Base-by-base conservation (phyloP, 2,329 filamentous ascomycete genomes). In the Arthrobotrys musiformis region DNA sequence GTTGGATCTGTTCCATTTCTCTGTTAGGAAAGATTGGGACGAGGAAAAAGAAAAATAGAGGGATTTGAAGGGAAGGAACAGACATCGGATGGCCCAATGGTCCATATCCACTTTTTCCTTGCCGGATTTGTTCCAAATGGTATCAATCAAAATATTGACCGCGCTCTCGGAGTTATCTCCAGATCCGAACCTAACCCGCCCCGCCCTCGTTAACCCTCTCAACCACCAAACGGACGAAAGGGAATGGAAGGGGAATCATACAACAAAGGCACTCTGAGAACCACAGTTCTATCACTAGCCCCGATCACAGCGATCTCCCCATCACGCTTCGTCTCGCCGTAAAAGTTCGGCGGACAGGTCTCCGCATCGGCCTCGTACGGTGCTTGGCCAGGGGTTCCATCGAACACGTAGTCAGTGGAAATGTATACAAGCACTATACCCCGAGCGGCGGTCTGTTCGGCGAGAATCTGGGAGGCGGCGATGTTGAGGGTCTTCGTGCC, bases 371-470 rank as follows among this genome's bases (percentile, higher is more conserved):
- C 85, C 80, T 90, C 89, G 83, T 97, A 97, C 0, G 93, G 94
- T 4, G 93, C 93, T 42, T 72, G 78, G n/a, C 93, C 93, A 1
- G 87, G 87, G 40, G 85, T 86, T 15, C 92, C 92, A 0, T 91
- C 85, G 82, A 94, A 94, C 61, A 94, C 91, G 81, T 94, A 94
- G 83, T 94, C 92, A 56, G 92, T 94, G 7, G 91, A 93, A 80
- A 94, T 92, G 84, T 93, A 94, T 81, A 93, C 88, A 33, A 93
- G 85, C 60, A 93, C 83, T 64, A 89, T 87, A 44, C 84, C 87
- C 80, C 89, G 88, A 28, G 86, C 82, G 0, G 89, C 87, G 63
- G 92, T 91, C n/a, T 89, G 86, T 44, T 86, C 83, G 8, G 92
- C 92, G 11, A 97, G 88, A 7, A 85, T 84, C 56, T 86, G 85